A percentile compares a stretch with the other conserved stretches of the same genome.
Evolutionary conservation across 2,329 filamentous ascomycete species (phyloP).

Genomic region (Penicillium sp.): DNA sequence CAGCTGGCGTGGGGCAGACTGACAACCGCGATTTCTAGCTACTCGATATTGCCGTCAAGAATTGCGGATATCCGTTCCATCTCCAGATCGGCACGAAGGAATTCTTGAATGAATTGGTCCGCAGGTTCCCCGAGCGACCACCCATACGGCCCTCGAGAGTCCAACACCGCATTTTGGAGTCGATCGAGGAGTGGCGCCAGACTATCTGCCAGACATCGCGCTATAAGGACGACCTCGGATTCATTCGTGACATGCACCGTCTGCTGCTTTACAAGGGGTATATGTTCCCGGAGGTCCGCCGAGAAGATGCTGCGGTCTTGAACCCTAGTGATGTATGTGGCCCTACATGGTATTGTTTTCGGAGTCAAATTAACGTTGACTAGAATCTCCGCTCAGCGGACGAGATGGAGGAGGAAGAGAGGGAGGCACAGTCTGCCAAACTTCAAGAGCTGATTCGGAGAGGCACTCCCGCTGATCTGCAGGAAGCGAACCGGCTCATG

Average conservation of each 20-base stretch:
- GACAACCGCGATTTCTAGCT: slow-evolving; percentile 44
- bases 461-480: slow-evolving; percentile 82
- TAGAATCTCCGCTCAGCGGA: slow-evolving; percentile 92
- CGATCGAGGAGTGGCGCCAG: slow-evolving; percentile 95
- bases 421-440: slow-evolving; percentile 92
- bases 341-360: not conserved
- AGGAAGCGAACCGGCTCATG: slow-evolving; percentile 96
- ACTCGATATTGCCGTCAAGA: slow-evolving; percentile 98
- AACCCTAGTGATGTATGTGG: slow-evolving; percentile 86
- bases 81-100: slow-evolving; percentile 98
- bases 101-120: slow-evolving; percentile 94
- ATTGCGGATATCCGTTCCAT: slow-evolving; percentile 98
- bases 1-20: slow-evolving; percentile 10
- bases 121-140: slow-evolving; percentile 87
- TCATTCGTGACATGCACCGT: slow-evolving; percentile 95
- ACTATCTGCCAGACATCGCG: slow-evolving; percentile 97
- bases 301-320: slow-evolving; percentile 89
- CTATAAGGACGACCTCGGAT: slow-evolving; percentile 93
- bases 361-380: slow-evolving; percentile 23
- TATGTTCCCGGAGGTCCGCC: slow-evolving; percentile 80
- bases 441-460: slow-evolving; percentile 90
- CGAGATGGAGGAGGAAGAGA: slow-evolving; percentile 97
- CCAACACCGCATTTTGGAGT: slow-evolving; percentile 84
- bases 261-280: slow-evolving; percentile 95
- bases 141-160: slow-evolving; percentile 77